These are phyloP conservation scores for Ceratobasidium sp. DNA, from an alignment of 1,284 basidiomycete species.

Conservation along the genomic window DNA sequence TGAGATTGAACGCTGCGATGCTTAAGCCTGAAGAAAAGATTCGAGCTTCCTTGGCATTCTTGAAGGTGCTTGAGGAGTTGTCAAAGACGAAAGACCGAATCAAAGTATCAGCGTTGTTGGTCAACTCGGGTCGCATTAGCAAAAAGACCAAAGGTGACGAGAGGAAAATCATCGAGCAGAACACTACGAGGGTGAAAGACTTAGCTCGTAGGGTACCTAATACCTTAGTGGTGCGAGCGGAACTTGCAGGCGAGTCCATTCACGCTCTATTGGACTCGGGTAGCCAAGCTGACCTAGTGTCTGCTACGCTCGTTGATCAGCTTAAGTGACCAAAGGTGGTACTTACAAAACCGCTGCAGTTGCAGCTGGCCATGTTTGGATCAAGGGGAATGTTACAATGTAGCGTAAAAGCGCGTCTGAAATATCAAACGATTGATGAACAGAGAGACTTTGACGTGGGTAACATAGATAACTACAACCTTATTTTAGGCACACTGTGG, in stretches of 20 bases:
- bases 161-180: slow-evolving; percentile 47
- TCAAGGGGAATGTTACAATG: slow-evolving; percentile 47
- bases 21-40: neutral
- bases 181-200: slow-evolving; percentile 2
- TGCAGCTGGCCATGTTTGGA: slow-evolving; percentile 53
- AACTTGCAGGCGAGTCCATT: slow-evolving; percentile 53
- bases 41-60: neutral
- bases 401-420: slow-evolving; percentile 44
- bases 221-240: slow-evolving; percentile 51
- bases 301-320: slow-evolving; percentile 55
- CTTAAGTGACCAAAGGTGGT: slow-evolving; percentile 47
- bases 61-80: neutral
- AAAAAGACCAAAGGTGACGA: neutral
- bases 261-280: slow-evolving; percentile 55
- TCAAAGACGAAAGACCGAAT: neutral
- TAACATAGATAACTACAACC: slow-evolving; percentile 51
- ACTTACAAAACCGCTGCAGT: slow-evolving; percentile 50
- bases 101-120: neutral
- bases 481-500: slow-evolving; percentile 53
- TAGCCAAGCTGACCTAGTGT: slow-evolving; percentile 58
- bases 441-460: slow-evolving; percentile 52
- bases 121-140: neutral
- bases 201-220: slow-evolving; percentile 49
- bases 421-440: slow-evolving; percentile 52
- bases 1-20: neutral